Evolutionary conservation across 2,329 filamentous ascomycete species (phyloP).

Genomic region (Neocucurbitaria cava): DNA sequence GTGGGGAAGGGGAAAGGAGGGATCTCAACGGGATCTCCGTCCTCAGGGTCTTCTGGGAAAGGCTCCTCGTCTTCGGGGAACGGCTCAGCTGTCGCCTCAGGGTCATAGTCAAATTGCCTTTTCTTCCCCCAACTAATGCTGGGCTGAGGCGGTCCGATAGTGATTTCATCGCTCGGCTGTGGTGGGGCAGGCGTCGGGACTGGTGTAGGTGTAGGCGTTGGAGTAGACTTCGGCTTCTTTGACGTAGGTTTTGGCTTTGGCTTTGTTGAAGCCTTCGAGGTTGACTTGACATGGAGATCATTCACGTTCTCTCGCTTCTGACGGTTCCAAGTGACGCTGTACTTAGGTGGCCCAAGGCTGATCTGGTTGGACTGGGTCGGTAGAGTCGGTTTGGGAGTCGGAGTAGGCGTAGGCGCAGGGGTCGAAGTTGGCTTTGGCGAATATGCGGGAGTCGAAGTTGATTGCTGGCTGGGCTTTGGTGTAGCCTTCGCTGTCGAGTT

Average conservation of each 20-base stretch:
- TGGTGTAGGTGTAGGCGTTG: constrained; percentile 2
- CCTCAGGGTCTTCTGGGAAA: neutral
- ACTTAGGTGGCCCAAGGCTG: constrained; percentile 14
- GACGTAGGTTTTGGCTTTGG: neutral
- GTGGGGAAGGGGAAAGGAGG: constrained; percentile 12
- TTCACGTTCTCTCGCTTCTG: constrained; percentile 3
- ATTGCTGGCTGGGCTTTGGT: neutral
- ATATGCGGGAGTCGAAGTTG: constrained; percentile 1
- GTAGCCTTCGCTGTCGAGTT: constrained; percentile 6
- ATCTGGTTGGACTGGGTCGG: constrained; percentile 9
- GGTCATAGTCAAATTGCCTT: constrained; percentile 6
- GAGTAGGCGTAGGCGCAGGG: constrained; percentile 6
- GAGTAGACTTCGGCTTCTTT: constrained; percentile 5
- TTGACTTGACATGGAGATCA: neutral
- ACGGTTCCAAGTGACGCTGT: constrained; percentile 18
- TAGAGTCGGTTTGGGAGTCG: constrained; percentile 5
- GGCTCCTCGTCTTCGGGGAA: constrained; percentile 13
- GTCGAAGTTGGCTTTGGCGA: neutral
- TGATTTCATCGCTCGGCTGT: constrained; percentile 14
- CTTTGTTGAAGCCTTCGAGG: neutral
- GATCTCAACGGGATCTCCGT: constrained; percentile 8
- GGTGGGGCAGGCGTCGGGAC: constrained; percentile 1
- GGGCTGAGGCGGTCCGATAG: constrained; percentile 13
- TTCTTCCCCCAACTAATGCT: neutral
- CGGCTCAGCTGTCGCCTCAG: neutral